Conservation (phyloP, 164 flowering plant genomes). For the Magnolia officinalis region DNA sequence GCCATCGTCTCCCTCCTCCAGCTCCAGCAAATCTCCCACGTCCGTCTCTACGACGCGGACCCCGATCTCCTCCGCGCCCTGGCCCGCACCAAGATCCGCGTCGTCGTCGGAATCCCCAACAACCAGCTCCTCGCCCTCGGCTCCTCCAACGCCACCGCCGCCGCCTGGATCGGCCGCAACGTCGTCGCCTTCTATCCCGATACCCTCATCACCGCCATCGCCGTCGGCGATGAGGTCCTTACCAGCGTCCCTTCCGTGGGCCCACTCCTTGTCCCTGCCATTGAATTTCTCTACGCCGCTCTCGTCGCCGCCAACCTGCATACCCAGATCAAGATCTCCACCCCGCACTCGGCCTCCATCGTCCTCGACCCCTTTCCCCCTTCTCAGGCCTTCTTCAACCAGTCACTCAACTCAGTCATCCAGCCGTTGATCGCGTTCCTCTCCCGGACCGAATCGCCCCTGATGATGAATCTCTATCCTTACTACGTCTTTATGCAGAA, state of each 20-base stretch:
- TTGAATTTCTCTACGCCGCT: constrained; percentile 69
- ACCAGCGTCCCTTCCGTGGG: constrained; percentile 70
- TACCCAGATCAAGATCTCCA: constrained; percentile 63
- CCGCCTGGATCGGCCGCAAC: constrained; percentile 72
- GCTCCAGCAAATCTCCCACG: constrained; percentile 66
- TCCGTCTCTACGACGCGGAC: constrained; percentile 80
- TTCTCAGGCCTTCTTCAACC: constrained; percentile 90
- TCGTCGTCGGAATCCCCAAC: constrained; percentile 82
- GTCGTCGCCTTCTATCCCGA: constrained; percentile 69
- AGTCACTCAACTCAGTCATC: constrained; percentile 45
- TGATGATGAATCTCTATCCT: constrained; percentile 96
- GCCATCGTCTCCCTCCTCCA: constrained; percentile 66
- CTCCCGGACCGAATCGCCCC: constrained; percentile 62
- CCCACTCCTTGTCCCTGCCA: constrained; percentile 82
- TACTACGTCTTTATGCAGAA: constrained; percentile 96
- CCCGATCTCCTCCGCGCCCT: constrained; percentile 63
- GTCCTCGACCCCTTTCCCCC: constrained; percentile 92
- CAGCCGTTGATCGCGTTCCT: constrained; percentile 60
- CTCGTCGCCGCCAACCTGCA: constrained; percentile 74
- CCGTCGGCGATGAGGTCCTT: constrained; percentile 92
- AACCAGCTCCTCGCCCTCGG: constrained; percentile 85
- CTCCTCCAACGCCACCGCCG: constrained; percentile 83
- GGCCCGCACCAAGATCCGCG: constrained; percentile 68
- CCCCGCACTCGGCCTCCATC: constrained; percentile 80
- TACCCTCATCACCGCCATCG: constrained; percentile 64